Evolutionary conservation across 2,329 filamentous ascomycete species (phyloP).

Genomic region (Hymenoscyphus fructigenus): DNA sequence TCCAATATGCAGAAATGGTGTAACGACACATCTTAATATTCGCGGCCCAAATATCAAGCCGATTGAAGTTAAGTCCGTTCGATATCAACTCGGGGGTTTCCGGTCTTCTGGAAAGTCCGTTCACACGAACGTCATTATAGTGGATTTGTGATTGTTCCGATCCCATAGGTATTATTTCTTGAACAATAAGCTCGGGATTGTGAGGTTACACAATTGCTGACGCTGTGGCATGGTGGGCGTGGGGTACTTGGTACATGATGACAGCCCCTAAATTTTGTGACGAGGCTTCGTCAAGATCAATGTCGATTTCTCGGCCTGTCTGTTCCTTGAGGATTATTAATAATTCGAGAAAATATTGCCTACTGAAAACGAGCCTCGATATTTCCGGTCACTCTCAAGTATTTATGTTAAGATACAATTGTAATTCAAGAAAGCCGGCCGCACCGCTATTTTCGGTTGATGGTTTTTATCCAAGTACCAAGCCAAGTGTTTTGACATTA

Average conservation of each 20-base stretch:
- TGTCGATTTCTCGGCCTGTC: neutral
- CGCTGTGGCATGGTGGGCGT: neutral
- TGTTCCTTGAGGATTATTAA: neutral
- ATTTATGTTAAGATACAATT: too few relatives aligned
- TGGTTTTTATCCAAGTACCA: too few relatives aligned
- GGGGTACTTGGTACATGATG: neutral
- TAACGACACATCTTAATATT: neutral
- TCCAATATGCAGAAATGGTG: neutral
- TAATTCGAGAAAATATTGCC: neutral
- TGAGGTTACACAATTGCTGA: neutral
- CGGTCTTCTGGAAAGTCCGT: constrained; percentile 3
- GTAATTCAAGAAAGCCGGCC: too few relatives aligned
- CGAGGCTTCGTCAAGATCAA: neutral
- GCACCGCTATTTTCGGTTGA: too few relatives aligned
- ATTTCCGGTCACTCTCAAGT: neutral
- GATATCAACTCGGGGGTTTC: neutral
- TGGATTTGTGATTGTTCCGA: neutral
- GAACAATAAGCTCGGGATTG: neutral
- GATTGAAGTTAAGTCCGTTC: neutral
- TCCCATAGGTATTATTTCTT: neutral
- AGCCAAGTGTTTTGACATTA: too few relatives aligned
- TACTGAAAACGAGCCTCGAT: neutral
- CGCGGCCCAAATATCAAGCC: neutral
- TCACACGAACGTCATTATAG: neutral
- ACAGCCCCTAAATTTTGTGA: neutral